Evolutionary conservation across 2,329 filamentous ascomycete species (phyloP).

Genomic region (Penicillium sp.): DNA sequence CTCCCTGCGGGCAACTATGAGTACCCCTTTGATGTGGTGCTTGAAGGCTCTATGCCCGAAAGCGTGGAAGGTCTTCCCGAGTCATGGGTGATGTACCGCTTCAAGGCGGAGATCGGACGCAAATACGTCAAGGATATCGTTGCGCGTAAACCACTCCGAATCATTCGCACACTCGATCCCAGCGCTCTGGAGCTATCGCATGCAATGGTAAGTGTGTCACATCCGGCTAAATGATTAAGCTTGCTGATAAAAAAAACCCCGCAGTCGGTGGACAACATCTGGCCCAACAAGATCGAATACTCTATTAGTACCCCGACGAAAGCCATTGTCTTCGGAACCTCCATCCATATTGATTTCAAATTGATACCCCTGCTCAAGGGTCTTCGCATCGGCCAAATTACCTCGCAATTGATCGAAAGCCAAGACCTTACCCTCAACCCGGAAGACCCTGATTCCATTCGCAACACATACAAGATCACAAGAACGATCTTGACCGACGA

Average conservation of each 20-base stretch:
- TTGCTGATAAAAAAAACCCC: conserved; percentile 17
- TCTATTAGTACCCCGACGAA: conserved; percentile 91
- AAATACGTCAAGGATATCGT: conserved; percentile 86
- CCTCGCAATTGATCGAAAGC: conserved; percentile 74
- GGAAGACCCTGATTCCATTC: conserved; percentile 44
- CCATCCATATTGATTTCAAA: conserved; percentile 77
- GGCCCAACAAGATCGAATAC: conserved; percentile 97
- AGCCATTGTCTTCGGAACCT: conserved; percentile 90
- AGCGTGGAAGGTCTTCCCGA: conserved; percentile 87
- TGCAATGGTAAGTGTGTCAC: conserved; percentile 63
- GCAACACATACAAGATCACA: conserved; percentile 59
- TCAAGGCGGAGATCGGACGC: conserved; percentile 88
- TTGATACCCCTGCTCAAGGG: conserved; percentile 88
- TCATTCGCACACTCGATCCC: conserved; percentile 74
- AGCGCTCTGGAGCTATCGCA: conserved; percentile 76
- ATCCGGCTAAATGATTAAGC: not conserved
- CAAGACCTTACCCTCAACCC: conserved; percentile 63
- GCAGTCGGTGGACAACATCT: conserved; percentile 85
- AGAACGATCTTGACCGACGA: conserved; percentile 67
- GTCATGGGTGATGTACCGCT: conserved; percentile 82
- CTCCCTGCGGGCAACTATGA: conserved; percentile 76
- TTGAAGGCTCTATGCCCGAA: conserved; percentile 71
- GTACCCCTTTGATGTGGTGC: conserved; percentile 72
- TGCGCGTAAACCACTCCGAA: conserved; percentile 72
- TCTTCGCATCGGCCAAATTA: conserved; percentile 77